phyloP scores from a whole-genome alignment of 139 green algal genomes.

The Zygnema cylindricum region DNA sequence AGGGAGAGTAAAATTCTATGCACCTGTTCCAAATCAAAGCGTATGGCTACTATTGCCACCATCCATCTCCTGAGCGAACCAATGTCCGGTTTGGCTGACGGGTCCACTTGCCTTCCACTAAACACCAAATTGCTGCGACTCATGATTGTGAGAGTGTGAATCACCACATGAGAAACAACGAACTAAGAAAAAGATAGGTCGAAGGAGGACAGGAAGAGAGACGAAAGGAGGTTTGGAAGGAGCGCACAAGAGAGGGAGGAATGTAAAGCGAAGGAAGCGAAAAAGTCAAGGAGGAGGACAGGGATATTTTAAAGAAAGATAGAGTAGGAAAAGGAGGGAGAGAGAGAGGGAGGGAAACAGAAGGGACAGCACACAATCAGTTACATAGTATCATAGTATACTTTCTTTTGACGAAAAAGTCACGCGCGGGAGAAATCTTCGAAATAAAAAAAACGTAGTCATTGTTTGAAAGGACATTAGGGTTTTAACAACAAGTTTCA shows the following conservation, averaged over 20 bases:
- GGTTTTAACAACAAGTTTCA: too few relatives aligned
- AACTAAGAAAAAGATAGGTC: not conserved
- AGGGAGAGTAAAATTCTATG: too few relatives aligned
- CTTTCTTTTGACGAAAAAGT: too few relatives aligned
- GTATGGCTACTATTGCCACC: constrained; percentile 36
- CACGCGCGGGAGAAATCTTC: too few relatives aligned
- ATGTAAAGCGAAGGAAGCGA: not conserved
- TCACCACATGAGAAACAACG: too few relatives aligned
- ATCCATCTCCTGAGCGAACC: constrained; percentile 31
- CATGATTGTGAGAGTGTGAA: not conserved
- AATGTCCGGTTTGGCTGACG: not conserved
- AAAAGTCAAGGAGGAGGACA: not conserved
- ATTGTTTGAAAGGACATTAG: too few relatives aligned
- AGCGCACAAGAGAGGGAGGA: not conserved
- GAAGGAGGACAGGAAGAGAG: not conserved
- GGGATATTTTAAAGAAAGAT: too few relatives aligned
- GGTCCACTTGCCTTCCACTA: not conserved
- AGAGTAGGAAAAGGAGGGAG: not conserved
- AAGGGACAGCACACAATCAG: too few relatives aligned
- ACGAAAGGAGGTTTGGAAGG: not conserved
- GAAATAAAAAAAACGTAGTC: too few relatives aligned
- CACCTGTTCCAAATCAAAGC: constrained; percentile 63
- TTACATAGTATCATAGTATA: too few relatives aligned
- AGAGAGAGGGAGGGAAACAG: not conserved
- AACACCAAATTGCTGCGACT: not conserved